Conservation (phyloP, 441 rosid species). For the Hura crepitans region DNA sequence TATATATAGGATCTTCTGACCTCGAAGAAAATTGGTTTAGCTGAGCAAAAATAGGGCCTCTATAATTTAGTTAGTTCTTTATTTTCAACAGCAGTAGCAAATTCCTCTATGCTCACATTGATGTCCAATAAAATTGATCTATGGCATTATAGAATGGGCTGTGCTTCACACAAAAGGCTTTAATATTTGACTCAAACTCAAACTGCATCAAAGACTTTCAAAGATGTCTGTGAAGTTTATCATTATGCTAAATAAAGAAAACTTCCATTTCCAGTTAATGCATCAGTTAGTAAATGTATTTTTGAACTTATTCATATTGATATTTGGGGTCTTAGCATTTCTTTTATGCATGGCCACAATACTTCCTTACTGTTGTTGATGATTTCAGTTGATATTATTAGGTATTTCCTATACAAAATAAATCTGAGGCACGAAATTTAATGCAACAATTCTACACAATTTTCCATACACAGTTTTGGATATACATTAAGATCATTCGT, state of each 20-base stretch:
- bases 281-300: no score
- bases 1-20: no score
- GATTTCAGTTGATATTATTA: not conserved
- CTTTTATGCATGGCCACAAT: not conserved
- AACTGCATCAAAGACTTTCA: no score
- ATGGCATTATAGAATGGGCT: not conserved
- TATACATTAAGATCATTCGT: no score
- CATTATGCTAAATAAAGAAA: not conserved
- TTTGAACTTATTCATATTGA: not conserved
- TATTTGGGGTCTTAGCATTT: not conserved
- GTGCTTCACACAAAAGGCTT: not conserved
- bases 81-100: no score
- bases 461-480: not conserved
- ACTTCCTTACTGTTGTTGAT: not conserved
- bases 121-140: no score
- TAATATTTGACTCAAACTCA: no score
- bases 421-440: not conserved
- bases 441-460: not conserved
- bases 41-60: no score
- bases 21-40: no score
- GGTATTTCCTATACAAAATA: not conserved
- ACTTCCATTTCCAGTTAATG: not conserved
- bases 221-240: not conserved
- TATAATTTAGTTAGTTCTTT: no score
- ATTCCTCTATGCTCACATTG: no score